Evolutionary conservation across 352 stramenopile genomes (phyloP).

Genomic region (Elongisporangium anandrum): DNA sequence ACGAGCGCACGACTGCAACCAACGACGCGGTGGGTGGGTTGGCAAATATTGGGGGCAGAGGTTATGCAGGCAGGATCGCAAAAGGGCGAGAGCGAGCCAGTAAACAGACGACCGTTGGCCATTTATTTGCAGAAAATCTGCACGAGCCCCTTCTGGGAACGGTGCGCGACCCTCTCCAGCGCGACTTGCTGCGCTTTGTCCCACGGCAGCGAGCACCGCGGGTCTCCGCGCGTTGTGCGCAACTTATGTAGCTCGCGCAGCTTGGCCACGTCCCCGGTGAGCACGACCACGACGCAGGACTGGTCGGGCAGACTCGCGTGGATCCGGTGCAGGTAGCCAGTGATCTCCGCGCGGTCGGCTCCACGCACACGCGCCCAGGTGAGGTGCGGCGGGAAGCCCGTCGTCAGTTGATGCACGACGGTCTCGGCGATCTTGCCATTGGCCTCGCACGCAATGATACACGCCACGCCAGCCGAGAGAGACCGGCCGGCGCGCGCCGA

Average conservation of each 20-base stretch:
- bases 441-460: constrained; percentile 49
- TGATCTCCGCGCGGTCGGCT: constrained; percentile 37
- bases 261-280: constrained; percentile 41
- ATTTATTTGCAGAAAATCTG: constrained; percentile 51
- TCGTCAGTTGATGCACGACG: constrained; percentile 76
- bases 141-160: constrained; percentile 56
- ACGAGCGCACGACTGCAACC: constrained; percentile 1
- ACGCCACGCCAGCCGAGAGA: constrained; percentile 55
- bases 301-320: constrained; percentile 38
- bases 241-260: constrained; percentile 75
- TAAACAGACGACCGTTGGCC: constrained; percentile 6
- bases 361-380: constrained; percentile 67
- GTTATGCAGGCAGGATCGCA: not conserved
- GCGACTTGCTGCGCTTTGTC: constrained; percentile 64
- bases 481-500: constrained; percentile 54
- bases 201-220: constrained; percentile 71
- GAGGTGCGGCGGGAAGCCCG: constrained; percentile 73
- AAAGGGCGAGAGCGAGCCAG: constrained; percentile 7
- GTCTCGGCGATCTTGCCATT: constrained; percentile 41
- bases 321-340: constrained; percentile 28
- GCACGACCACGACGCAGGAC: constrained; percentile 57
- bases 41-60: not conserved
- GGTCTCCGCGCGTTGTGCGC: constrained; percentile 68
- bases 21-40: not conserved
- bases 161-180: constrained; percentile 41